Conservation (phyloP, 2,329 filamentous ascomycete genomes). For the Diaporthe sp. region DNA sequence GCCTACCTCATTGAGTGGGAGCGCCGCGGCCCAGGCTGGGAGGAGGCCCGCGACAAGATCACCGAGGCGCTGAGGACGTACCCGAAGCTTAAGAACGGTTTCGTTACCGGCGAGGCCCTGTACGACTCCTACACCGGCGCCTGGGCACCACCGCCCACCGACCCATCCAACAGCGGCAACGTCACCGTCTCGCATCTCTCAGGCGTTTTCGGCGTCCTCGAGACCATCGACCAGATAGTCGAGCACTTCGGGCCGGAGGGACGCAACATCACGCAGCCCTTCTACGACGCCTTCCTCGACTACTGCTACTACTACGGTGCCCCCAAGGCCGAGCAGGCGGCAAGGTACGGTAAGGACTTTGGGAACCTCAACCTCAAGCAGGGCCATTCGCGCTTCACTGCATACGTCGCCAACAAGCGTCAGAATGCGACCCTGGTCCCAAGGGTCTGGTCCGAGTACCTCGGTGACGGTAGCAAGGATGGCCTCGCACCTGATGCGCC, state of each 20-base stretch:
- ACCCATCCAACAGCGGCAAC: slow-evolving; percentile 63
- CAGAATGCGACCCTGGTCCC: slow-evolving; percentile 61
- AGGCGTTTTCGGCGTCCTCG: slow-evolving; percentile 69
- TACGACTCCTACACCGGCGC: slow-evolving; percentile 64
- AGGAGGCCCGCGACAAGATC: slow-evolving; percentile 65
- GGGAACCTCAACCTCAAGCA: slow-evolving; percentile 63
- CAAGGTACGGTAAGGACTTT: slow-evolving; percentile 65
- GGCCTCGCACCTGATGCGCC: slow-evolving; percentile 55
- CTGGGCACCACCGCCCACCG: slow-evolving; percentile 64
- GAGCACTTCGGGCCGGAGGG: slow-evolving; percentile 62
- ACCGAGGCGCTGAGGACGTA: slow-evolving; percentile 63
- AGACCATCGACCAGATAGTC: slow-evolving; percentile 68
- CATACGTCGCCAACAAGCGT: slow-evolving; percentile 60
- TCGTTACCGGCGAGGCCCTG: slow-evolving; percentile 67
- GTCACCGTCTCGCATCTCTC: slow-evolving; percentile 68
- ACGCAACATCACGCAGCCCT: slow-evolving; percentile 43
- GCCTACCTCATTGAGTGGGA: slow-evolving; percentile 73
- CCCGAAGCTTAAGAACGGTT: slow-evolving; percentile 67
- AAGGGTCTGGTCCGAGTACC: slow-evolving; percentile 68
- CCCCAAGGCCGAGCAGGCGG: slow-evolving; percentile 59
- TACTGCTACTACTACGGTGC: slow-evolving; percentile 72
- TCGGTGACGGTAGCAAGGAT: slow-evolving; percentile 52
- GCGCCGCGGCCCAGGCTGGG: slow-evolving; percentile 64
- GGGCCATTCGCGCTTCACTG: slow-evolving; percentile 70
- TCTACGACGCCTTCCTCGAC: slow-evolving; percentile 68